Base-by-base conservation (phyloP, 1,284 basidiomycete genomes). In the Ustilago shanxiensis region DNA sequence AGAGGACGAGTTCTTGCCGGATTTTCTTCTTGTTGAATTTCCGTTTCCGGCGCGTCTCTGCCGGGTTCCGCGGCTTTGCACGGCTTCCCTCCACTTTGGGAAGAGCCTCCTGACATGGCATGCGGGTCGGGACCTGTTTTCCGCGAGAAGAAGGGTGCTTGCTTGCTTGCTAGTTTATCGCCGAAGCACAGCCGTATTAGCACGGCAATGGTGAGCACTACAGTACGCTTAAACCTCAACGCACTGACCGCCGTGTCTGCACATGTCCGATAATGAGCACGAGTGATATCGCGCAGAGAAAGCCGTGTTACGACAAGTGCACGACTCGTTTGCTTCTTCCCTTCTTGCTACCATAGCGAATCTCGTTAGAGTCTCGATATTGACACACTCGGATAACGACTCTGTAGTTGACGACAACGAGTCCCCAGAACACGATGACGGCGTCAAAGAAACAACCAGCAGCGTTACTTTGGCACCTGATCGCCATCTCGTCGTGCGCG, bases 401-500 rank as follows among this genome's bases (percentile, higher is more conserved):
- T 14, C 13, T 49, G n/a, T 3, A 13, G 44, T 6, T 5, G 24
- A 28, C 45, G 14, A 26, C 8, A 6, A 26, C 4, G 22, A 49
- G 3, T 13, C 6, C 13, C 20, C 1, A 18, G 6, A 14, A 16
- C 24, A 58, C 35, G 20, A 72, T 72, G 69, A 44, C 60, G 11
- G 22, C 22, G 24, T 47, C 37, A 18, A 28, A 7, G 8, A 61
- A 49, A 13, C 54, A 44, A 3, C 20, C 29, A 5, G 54, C 63
- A 10, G 53, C 62, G 7, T 22, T 74, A 26, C 28, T 28, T 9
- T 74, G 72, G 62, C 76, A 75, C 35, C 5, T 37, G 39, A 39
- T 64, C 3, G 76, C 72, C 20, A 47, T 78, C 28, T 41, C 52
- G 14, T 72, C 73, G 6, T 72, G 71, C 57, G 28, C 45, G 26